Evolutionary conservation across 768 basidiomycete species (phyloP), one percentile per base, ranked within the genome.

Genomic region (Tricholoma matsutake): DNA sequence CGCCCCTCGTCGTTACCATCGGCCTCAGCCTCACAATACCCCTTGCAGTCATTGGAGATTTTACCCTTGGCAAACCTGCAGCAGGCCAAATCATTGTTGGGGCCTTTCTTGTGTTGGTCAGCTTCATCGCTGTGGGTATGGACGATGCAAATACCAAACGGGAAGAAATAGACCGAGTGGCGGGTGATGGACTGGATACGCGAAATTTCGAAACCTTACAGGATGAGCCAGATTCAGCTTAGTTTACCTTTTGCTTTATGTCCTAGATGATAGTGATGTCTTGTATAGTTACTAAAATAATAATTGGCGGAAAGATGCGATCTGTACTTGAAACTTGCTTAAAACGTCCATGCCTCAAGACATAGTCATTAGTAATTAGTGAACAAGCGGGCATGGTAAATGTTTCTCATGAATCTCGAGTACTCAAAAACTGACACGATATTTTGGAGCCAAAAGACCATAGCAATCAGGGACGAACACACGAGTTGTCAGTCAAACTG

Each of bases 11-110:
- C 18, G 96, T 91, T 16, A 98, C 96, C 0, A 80, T 98, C 58
- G 96, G 96, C 28, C 81, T 98, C 8, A 93, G 91, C 59, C 82
- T 98, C 13, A 97, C 97, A 1, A 97, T 98, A 71, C 96, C 95
- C 4, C 78, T 96, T 56, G 94, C 97, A 6, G 86, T 98, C 54
- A 55, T 90, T 8, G 95, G 95, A 13, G 95, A 97, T 67, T 77
- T 86, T 61, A 70, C 88, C 59, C 77, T 92, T 2, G 79, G 84
- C 20, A 83, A 80, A 41, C 79, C 87, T 31, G 79, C 86, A 20
- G 76, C 81, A 20, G 67, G 72, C 8, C 81, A 88, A 69, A 88
- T 91, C 16, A 73, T 93, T 29, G 29, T 86, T 9, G 96, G 96
- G 9, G 95, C 93, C 1, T 61, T 79, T 5, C 73, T 97, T 49